Conservation (phyloP, 2,329 filamentous ascomycete genomes). For the Alternaria burnsii region DNA sequence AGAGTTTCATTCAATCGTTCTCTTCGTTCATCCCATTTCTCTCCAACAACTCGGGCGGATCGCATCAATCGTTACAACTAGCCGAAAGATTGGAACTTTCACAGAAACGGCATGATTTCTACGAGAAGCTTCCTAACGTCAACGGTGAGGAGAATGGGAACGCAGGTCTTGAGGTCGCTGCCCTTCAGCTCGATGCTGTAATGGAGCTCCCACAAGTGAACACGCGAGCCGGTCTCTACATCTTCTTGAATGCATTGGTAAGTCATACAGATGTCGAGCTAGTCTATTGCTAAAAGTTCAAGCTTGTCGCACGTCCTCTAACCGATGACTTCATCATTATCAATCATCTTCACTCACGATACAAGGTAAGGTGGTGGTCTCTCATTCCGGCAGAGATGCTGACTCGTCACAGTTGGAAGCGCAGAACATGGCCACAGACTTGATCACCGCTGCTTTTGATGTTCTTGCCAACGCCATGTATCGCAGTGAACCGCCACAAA, state of each 20-base stretch:
- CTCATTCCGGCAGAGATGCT: constrained; percentile 28
- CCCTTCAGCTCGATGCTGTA: constrained; percentile 63
- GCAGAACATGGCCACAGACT: constrained; percentile 78
- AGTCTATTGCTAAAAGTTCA: constrained; percentile 42
- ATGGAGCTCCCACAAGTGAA: constrained; percentile 75
- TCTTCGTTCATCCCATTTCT: constrained; percentile 53
- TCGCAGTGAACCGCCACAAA: constrained; percentile 67
- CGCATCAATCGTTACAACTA: constrained; percentile 62
- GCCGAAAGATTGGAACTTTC: constrained; percentile 51
- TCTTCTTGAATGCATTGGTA: constrained; percentile 85
- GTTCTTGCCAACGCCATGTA: constrained; percentile 87
- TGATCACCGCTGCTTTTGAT: constrained; percentile 90
- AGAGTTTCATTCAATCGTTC: constrained; percentile 43
- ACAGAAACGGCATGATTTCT: constrained; percentile 54
- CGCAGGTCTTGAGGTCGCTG: constrained; percentile 52
- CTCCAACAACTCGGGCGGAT: constrained; percentile 61
- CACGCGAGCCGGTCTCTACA: constrained; percentile 82
- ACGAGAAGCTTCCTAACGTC: constrained; percentile 54
- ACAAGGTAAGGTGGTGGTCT: constrained; percentile 65
- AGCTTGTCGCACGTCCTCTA: constrained; percentile 83
- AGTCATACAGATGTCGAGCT: constrained; percentile 35
- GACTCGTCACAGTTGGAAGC: constrained; percentile 69
- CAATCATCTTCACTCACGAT: constrained; percentile 83
- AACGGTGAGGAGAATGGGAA: constrained; percentile 53
- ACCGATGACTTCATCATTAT: constrained; percentile 83